Evolutionary conservation across 139 green algal species (phyloP), one percentile per base, ranked within the genome.

Genomic region (Edaphochlamys debaryana): DNA sequence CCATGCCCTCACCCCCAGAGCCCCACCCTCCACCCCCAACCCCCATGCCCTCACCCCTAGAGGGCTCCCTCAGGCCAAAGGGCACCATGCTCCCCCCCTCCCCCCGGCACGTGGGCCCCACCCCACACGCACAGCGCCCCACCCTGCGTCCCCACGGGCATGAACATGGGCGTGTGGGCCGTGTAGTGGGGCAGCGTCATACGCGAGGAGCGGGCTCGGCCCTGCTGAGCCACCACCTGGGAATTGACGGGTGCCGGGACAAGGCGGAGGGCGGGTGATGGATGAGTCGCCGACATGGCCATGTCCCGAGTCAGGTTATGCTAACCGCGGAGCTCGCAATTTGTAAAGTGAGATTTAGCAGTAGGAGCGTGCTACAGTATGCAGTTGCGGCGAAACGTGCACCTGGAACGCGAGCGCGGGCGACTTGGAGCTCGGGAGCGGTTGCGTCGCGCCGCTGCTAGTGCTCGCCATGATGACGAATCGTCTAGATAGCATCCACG

Each of bases 111-210:
- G 37, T 4, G 17, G 6, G 37, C 9, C 30, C 42, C 37, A 11
- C 34, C 63, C 52, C 45, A 58, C 74, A 8, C 8, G 17, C 58
- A 37, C 20, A 38, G 30, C 81, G 3, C n/a, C n/a, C n/a, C 58
- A 95, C 96, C 96, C 91, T 99, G 95, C 15, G 97, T 99, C 52
- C 97, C 97, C 2, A 99, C 97, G 4, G 97, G 97, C 97, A 99
- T 99, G 91, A 99, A 99, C 96, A 99, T 98, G 25, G 97, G 97
- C 23, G 96, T 99, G 67, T 96, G 87, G 42, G 91, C 96, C 17
- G 82, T 91, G 82, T 89, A 94, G 71, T 98, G 96, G 0, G 95
- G 95, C 54, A 99, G 91, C 37, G 87, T 95, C 93, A 99, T 94
- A 27, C 68, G 80, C 0, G 91, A 71, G 17, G 90, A 90, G 7